Percentiles rank a stretch among this genome's conserved stretches.
phyloP scores from a whole-genome alignment of 257 asterid species.

The Handroanthus guayacan region DNA sequence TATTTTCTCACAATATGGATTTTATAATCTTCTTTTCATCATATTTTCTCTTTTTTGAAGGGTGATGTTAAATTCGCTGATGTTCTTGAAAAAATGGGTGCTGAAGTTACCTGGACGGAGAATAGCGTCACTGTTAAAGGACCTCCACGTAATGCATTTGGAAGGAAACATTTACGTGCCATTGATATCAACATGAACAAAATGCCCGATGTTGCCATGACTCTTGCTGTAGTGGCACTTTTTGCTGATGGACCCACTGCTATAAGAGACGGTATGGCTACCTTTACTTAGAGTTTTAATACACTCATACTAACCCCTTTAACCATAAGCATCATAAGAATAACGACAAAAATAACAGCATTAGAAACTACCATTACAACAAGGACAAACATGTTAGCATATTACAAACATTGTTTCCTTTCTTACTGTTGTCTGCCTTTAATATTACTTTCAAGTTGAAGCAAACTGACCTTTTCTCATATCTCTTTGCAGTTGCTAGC shows the following conservation, averaged over 20 bases:
- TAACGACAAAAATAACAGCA: too few relatives aligned
- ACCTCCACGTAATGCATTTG: constrained; percentile 65
- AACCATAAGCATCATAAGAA: not conserved
- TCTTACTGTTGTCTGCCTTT: not conserved
- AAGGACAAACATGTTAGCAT: too few relatives aligned
- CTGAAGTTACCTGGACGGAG: constrained; percentile 93
- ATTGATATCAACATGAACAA: constrained; percentile 95
- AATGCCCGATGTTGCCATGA: constrained; percentile 99
- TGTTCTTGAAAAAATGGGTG: constrained; percentile 97
- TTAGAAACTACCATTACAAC: too few relatives aligned
- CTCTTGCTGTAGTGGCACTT: constrained; percentile 97
- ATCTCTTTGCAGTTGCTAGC: constrained; percentile 79
- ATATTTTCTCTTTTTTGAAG: constrained; percentile 45
- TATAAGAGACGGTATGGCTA: constrained; percentile 81
- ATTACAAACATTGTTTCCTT: too few relatives aligned
- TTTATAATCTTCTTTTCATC: constrained; percentile 24
- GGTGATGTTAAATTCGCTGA: constrained; percentile 98
- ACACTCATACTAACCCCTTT: not conserved
- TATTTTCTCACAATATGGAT: not conserved
- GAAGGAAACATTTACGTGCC: constrained; percentile 75
- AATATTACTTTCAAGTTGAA: constrained; percentile 1
- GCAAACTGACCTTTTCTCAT: not conserved
- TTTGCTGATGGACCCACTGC: constrained; percentile 95
- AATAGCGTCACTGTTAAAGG: constrained; percentile 96
- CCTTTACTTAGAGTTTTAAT: not conserved